These are phyloP conservation scores for Oryza nivara DNA, from an alignment of 176 grass and related monocot species.

Conservation along the genomic window DNA sequence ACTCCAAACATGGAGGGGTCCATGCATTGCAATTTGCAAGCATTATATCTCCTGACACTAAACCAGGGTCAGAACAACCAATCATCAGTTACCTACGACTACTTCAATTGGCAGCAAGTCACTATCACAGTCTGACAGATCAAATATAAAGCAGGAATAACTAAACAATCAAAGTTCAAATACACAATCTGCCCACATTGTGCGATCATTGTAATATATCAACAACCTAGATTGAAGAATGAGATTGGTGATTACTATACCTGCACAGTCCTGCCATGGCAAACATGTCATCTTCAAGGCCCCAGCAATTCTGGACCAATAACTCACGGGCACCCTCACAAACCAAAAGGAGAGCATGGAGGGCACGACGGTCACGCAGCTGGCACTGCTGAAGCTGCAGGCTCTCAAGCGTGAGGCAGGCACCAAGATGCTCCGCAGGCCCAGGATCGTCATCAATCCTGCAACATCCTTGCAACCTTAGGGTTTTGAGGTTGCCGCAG, in stretches of 20 bases:
- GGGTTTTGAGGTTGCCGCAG: constrained; percentile 90
- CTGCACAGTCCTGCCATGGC: constrained; percentile 67
- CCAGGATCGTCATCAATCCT: constrained; percentile 84
- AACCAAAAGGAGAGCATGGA: constrained; percentile 81
- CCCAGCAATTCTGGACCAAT: constrained; percentile 87
- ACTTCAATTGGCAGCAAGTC: constrained; percentile 21
- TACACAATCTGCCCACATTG: constrained; percentile 14
- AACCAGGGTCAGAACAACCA: not conserved
- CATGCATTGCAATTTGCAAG: constrained; percentile 4
- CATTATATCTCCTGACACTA: not conserved
- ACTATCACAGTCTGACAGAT: constrained; percentile 44
- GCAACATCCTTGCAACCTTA: constrained; percentile 66
- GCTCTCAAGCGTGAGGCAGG: constrained; percentile 81
- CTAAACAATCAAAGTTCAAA: constrained; percentile 45
- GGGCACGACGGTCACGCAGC: constrained; percentile 59
- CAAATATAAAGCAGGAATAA: constrained; percentile 24
- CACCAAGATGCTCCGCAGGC: constrained; percentile 72
- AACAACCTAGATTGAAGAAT: constrained; percentile 28
- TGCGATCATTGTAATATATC: constrained; percentile 40
- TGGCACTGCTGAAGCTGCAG: constrained; percentile 83
- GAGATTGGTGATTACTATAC: constrained; percentile 48
- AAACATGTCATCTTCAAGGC: constrained; percentile 89
- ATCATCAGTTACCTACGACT: constrained; percentile 20
- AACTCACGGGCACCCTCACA: constrained; percentile 81
- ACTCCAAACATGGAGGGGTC: constrained; percentile 19